Percentiles rank a stretch among this genome's conserved stretches.
phyloP scores from a whole-genome alignment of 2,329 filamentous ascomycete species.

The Sclerotinia spermophila region DNA sequence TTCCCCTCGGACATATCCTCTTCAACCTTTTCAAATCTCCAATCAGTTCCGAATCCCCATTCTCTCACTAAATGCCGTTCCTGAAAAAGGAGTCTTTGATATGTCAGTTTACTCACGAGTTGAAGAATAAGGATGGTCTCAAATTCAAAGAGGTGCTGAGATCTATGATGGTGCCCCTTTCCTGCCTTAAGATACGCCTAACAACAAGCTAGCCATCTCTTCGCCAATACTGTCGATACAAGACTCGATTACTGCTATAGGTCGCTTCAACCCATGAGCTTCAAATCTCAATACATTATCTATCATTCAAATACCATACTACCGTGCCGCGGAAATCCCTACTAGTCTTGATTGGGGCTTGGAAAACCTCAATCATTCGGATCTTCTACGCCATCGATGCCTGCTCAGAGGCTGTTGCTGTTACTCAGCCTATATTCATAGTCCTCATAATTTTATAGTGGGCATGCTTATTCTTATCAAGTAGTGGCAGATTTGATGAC shows the following conservation, averaged over 20 bases:
- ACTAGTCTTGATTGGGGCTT: neutral
- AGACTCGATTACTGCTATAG: conserved; percentile 52
- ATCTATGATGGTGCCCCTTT: too few relatives aligned
- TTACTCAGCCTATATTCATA: conserved; percentile 39
- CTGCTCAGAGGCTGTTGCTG: conserved; percentile 35
- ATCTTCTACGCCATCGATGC: conserved; percentile 21
- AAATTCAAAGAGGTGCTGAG: too few relatives aligned
- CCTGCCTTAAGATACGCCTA: conserved; percentile 40
- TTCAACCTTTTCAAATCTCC: too few relatives aligned
- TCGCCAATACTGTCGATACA: conserved; percentile 42
- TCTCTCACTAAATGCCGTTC: too few relatives aligned
- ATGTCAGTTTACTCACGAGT: too few relatives aligned
- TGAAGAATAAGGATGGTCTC: too few relatives aligned
- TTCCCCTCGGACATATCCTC: too few relatives aligned
- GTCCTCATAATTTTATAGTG: conserved; percentile 37
- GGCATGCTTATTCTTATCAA: conserved; percentile 40
- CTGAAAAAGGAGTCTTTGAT: too few relatives aligned
- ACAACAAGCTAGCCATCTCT: conserved; percentile 44
- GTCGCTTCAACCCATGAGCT: too few relatives aligned
- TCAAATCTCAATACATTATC: conserved; percentile 49
- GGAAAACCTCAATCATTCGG: neutral
- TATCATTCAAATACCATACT: conserved; percentile 46
- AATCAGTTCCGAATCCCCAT: too few relatives aligned
- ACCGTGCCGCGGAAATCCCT: conserved; percentile 38
- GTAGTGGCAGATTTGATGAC: conserved; percentile 23